These are phyloP conservation scores for Salinomyces thailandicus DNA, from an alignment of 2,329 filamentous ascomycete genomes.

Conservation along the genomic window DNA sequence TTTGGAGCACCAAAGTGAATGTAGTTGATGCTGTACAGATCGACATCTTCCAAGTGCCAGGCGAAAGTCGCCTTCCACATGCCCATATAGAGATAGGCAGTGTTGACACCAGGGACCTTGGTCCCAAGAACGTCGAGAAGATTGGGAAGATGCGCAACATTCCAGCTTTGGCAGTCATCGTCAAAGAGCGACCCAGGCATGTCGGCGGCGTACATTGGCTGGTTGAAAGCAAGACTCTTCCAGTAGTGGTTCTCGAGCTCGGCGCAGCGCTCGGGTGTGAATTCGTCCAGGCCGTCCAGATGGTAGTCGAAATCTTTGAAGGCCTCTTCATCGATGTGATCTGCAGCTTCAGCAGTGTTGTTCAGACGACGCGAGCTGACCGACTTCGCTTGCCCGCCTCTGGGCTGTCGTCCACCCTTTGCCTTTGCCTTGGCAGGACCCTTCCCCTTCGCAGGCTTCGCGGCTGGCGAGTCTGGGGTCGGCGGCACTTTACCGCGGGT, in stretches of 20 bases:
- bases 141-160: slow-evolving; percentile 88
- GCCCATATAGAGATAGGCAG: slow-evolving; percentile 90
- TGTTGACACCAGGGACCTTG: slow-evolving; percentile 95
- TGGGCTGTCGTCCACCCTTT: slow-evolving; percentile 37
- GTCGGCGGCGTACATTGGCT: slow-evolving; percentile 90
- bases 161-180: slow-evolving; percentile 76
- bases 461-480: slow-evolving; percentile 27
- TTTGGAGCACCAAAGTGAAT: slow-evolving; percentile 97
- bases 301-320: slow-evolving; percentile 88
- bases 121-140: slow-evolving; percentile 87
- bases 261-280: slow-evolving; percentile 80
- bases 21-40: slow-evolving; percentile 99
- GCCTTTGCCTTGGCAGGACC: slow-evolving; percentile 32
- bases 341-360: slow-evolving; percentile 65
- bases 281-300: slow-evolving; percentile 74
- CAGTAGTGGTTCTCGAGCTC: slow-evolving; percentile 93
- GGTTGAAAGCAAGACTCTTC: slow-evolving; percentile 92
- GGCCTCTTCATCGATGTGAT: slow-evolving; percentile 75
- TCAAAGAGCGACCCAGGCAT: slow-evolving; percentile 93
- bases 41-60: slow-evolving; percentile 97
- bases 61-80: slow-evolving; percentile 99
- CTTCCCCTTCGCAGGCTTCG: slow-evolving; percentile 36
- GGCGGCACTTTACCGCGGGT: slow-evolving; percentile 19
- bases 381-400: slow-evolving; percentile 53
- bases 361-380: slow-evolving; percentile 81